phyloP scores from a whole-genome alignment of 345 rosid genomes.

The Citrus cavaleriei region DNA sequence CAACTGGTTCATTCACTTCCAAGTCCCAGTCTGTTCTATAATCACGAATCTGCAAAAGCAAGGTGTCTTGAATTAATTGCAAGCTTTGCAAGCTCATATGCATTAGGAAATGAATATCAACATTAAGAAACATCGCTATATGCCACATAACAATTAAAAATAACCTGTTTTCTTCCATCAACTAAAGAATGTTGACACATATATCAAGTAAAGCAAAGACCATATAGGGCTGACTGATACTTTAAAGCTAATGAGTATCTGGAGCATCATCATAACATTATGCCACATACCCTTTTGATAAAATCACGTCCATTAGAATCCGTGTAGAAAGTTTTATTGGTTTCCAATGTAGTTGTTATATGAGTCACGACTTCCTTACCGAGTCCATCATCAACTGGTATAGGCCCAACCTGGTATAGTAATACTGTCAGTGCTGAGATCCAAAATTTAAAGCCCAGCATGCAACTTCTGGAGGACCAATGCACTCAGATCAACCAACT shows the following conservation, averaged over 20 bases:
- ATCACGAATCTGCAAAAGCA: slow-evolving; percentile 63
- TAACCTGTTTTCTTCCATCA: neutral
- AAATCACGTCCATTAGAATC: slow-evolving; percentile 97
- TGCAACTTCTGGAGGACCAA: neutral
- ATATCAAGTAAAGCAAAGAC: neutral
- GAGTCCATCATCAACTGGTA: slow-evolving; percentile 78
- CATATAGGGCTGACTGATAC: neutral
- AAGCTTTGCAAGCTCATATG: slow-evolving; percentile 12
- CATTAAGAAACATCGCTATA: neutral
- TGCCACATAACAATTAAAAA: neutral
- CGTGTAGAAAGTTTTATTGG: slow-evolving; percentile 77
- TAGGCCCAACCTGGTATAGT: slow-evolving; percentile 75
- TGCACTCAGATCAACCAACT: neutral
- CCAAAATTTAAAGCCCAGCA: neutral
- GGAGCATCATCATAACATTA: neutral
- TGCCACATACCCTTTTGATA: slow-evolving; percentile 68
- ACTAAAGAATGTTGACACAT: neutral
- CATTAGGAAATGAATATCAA: slow-evolving; percentile 10
- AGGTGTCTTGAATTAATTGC: slow-evolving; percentile 5
- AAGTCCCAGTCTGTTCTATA: slow-evolving; percentile 86
- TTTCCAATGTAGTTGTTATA: slow-evolving; percentile 69
- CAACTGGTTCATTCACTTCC: slow-evolving; percentile 75
- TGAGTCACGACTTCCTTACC: slow-evolving; percentile 81
- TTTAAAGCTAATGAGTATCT: neutral
- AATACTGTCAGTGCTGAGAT: slow-evolving; percentile 17